Conservation (phyloP, 2,329 filamentous ascomycete genomes). For the Talaromyces sp. region DNA sequence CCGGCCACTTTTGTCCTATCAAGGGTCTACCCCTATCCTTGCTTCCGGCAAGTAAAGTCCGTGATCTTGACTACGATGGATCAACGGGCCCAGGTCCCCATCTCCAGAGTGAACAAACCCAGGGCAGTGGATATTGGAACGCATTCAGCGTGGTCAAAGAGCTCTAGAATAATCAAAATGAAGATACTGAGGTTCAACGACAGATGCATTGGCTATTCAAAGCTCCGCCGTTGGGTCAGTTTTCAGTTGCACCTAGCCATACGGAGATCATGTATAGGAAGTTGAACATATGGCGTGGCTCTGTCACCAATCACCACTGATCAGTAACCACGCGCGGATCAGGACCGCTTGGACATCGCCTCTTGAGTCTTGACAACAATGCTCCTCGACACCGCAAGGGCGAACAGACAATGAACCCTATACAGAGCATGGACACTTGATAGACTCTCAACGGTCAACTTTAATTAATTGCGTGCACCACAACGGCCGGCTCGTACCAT, state of each 20-base stretch:
- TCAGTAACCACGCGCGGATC: too few species aligned
- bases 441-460: background rate
- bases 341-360: background rate
- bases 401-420: too few species aligned
- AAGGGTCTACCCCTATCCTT: background rate
- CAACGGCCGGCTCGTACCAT: background rate
- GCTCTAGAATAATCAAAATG: background rate
- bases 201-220: too few species aligned
- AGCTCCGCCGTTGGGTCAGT: too few species aligned
- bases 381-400: background rate
- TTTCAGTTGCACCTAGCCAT: too few species aligned
- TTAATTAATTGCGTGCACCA: background rate
- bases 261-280: too few species aligned
- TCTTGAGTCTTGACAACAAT: background rate
- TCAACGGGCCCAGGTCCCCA: background rate
- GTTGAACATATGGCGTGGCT: too few species aligned
- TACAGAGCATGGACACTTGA: background rate
- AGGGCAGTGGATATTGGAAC: too few species aligned
- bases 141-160: background rate
- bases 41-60: background rate
- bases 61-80: too few species aligned
- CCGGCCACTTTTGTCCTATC: background rate
- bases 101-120: background rate
- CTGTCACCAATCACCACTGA: too few species aligned
- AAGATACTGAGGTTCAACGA: background rate